Conservation (phyloP, 2,329 filamentous ascomycete genomes). For the Nannizzia gypsea region DNA sequence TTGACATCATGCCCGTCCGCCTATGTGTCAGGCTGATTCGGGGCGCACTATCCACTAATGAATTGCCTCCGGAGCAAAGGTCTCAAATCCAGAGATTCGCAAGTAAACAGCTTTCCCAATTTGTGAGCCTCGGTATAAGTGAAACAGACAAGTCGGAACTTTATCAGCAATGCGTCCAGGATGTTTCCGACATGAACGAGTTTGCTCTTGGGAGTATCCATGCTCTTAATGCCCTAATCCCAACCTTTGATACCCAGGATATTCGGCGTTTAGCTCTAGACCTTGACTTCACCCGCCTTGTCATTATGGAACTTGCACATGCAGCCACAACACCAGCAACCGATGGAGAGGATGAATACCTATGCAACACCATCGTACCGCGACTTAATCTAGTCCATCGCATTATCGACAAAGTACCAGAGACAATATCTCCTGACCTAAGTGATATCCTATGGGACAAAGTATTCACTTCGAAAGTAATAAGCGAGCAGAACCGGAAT, state of each 20-base stretch:
- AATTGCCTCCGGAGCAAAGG: slow-evolving; percentile 45
- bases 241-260: slow-evolving; percentile 37
- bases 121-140: slow-evolving; percentile 48
- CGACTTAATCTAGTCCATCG: slow-evolving; percentile 47
- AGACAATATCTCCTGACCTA: slow-evolving; percentile 50
- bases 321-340: slow-evolving; percentile 36
- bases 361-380: slow-evolving; percentile 35
- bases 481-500: slow-evolving; percentile 50
- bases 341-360: slow-evolving; percentile 35
- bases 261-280: slow-evolving; percentile 47
- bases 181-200: slow-evolving; percentile 51
- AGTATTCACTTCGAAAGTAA: slow-evolving; percentile 53
- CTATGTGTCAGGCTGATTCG: slow-evolving; percentile 57
- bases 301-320: slow-evolving; percentile 54
- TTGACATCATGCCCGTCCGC: slow-evolving; percentile 38
- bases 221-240: slow-evolving; percentile 42
- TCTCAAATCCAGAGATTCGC: slow-evolving; percentile 54
- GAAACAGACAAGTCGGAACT: slow-evolving; percentile 49
- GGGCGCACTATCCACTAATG: slow-evolving; percentile 51
- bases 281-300: slow-evolving; percentile 49
- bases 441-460: slow-evolving; percentile 58
- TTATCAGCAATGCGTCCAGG: slow-evolving; percentile 54
- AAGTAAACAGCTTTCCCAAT: slow-evolving; percentile 46
- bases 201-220: slow-evolving; percentile 64
- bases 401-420: slow-evolving; percentile 51